Percentiles rank a stretch among this genome's conserved stretches.
These are phyloP conservation scores for Prosopis cineraria DNA, from an alignment of 306 rosid species.

Conservation along the genomic window DNA sequence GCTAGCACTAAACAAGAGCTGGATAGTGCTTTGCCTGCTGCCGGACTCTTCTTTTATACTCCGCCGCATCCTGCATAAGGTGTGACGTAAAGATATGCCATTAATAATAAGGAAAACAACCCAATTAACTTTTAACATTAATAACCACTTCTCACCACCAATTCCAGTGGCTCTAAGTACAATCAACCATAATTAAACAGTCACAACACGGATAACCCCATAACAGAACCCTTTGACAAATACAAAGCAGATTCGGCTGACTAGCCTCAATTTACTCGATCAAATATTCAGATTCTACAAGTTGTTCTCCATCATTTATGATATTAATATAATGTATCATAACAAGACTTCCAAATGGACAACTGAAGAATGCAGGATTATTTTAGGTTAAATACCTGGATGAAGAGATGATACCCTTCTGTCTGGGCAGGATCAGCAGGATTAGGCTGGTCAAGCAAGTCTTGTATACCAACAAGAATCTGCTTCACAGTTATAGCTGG, in stretches of 20 bases:
- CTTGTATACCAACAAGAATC: conserved; percentile 85
- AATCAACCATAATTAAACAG: background rate
- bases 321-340: background rate
- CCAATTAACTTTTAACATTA: background rate
- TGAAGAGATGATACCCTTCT: conserved; percentile 95
- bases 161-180: conserved; percentile 4
- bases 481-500: conserved; percentile 90
- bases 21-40: conserved; percentile 95
- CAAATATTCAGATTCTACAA: background rate
- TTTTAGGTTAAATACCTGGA: conserved; percentile 65
- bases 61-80: conserved; percentile 66
- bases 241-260: conserved; percentile 11
- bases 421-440: conserved; percentile 94
- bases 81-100: conserved; percentile 15
- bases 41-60: conserved; percentile 89
- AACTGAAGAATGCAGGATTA: conserved; percentile 8
- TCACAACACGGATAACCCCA: background rate
- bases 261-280: background rate
- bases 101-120: background rate
- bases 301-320: background rate
- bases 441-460: conserved; percentile 80
- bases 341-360: background rate
- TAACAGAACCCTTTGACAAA: background rate
- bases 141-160: conserved; percentile 4
- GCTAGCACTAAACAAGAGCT: conserved; percentile 58